Percentiles rank a stretch among this genome's conserved stretches.
These are phyloP conservation scores for Durotheca rogersii DNA, from an alignment of 495 filamentous ascomycete species.

Conservation along the genomic window DNA sequence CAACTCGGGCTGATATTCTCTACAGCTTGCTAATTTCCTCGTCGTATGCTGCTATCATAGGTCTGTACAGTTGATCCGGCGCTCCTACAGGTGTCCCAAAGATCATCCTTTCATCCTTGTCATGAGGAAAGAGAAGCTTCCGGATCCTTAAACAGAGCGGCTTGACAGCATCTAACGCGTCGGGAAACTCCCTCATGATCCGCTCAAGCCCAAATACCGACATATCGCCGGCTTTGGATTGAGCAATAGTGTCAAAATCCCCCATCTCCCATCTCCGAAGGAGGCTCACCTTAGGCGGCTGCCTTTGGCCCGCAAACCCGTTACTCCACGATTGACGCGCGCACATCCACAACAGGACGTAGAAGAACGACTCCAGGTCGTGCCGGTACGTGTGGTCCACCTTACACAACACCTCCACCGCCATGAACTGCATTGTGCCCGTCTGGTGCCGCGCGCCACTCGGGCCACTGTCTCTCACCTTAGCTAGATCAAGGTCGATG, in stretches of 20 bases:
- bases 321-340: constrained; percentile 31
- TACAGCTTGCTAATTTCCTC: not conserved
- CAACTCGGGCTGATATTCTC: too few relatives aligned
- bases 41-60: constrained; percentile 3
- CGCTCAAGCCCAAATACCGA: too few relatives aligned
- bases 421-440: constrained; percentile 28
- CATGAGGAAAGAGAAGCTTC: not conserved
- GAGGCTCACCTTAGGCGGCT: constrained; percentile 19
- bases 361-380: too few relatives aligned
- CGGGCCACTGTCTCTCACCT: constrained; percentile 20
- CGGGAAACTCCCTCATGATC: too few relatives aligned
- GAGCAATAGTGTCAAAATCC: constrained; percentile 22
- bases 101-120: not conserved
- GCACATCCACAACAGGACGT: constrained; percentile 35
- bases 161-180: too few relatives aligned
- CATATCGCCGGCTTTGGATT: too few relatives aligned
- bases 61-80: constrained; percentile 1
- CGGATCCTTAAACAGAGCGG: constrained; percentile 17
- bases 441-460: constrained; percentile 8
- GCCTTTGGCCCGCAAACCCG: constrained; percentile 19
- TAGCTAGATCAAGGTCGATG: constrained; percentile 40
- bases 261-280: constrained; percentile 26
- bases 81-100: constrained; percentile 4
- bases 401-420: constrained; percentile 35
- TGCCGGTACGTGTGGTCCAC: constrained; percentile 37